A percentile compares a stretch with the other conserved stretches of the same genome.
These are phyloP conservation scores for Oemleria cerasiformis DNA, from an alignment of 306 rosid species.

Conservation along the genomic window DNA sequence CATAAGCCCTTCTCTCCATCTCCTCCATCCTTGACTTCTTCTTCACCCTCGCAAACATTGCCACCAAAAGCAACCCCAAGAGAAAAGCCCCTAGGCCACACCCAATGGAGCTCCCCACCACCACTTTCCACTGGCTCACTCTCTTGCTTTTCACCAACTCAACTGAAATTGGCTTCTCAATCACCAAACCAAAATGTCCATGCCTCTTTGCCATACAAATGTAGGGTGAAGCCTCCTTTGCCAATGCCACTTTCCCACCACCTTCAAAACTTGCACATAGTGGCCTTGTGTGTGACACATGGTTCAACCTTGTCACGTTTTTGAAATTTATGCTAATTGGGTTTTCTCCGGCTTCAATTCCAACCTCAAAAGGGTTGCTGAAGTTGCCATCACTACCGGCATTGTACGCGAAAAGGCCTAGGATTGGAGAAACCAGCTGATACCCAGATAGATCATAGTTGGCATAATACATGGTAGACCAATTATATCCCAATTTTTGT, in stretches of 20 bases:
- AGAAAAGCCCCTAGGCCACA: slow-evolving; percentile 82
- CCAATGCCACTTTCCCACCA: slow-evolving; percentile 64
- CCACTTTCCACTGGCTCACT: slow-evolving; percentile 76
- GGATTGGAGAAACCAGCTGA: slow-evolving; percentile 71
- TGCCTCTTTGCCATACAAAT: slow-evolving; percentile 65
- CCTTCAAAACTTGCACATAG: slow-evolving; percentile 83
- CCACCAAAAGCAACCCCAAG: slow-evolving; percentile 74
- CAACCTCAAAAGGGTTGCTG: slow-evolving; percentile 75
- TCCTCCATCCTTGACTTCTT: slow-evolving; percentile 81
- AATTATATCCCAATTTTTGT: slow-evolving; percentile 68
- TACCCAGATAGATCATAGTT: slow-evolving; percentile 70
- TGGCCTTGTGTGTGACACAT: slow-evolving; percentile 35
- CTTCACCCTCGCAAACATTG: slow-evolving; percentile 90
- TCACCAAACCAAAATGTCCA: slow-evolving; percentile 90
- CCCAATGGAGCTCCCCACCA: slow-evolving; percentile 75
- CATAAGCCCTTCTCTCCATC: slow-evolving; percentile 86
- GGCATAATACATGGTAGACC: slow-evolving; percentile 67
- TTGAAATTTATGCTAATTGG: slow-evolving; percentile 71
- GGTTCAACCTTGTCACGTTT: slow-evolving; percentile 38
- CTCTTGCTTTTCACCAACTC: slow-evolving; percentile 48
- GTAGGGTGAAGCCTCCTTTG: slow-evolving; percentile 43
- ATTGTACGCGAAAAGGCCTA: slow-evolving; percentile 79
- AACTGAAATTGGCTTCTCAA: slow-evolving; percentile 45
- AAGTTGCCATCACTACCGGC: slow-evolving; percentile 53
- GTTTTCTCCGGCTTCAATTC: slow-evolving; percentile 57